A percentile compares a stretch with the other conserved stretches of the same genome.
Evolutionary conservation across 1,284 basidiomycete species (phyloP).

Genomic region (Fomitiporia mediterranea): DNA sequence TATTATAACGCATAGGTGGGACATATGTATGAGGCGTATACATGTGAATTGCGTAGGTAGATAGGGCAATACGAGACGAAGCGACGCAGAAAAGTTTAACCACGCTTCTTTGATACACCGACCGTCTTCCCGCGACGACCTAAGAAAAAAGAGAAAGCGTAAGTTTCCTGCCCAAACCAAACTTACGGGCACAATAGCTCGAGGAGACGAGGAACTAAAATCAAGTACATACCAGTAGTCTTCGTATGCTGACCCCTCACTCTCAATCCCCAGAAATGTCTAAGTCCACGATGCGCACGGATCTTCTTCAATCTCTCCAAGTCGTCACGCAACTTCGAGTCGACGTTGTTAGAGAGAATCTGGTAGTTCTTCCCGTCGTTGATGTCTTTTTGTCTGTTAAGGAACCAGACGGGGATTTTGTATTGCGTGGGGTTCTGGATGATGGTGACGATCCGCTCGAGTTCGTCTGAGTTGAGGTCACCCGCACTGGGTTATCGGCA

Average conservation of each 20-base stretch:
- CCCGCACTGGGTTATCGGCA: slow-evolving; percentile 74
- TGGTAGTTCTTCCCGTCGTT: slow-evolving; percentile 97
- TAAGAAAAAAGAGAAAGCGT: slow-evolving; percentile 27
- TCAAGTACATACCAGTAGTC: slow-evolving; percentile 76
- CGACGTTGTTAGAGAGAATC: slow-evolving; percentile 95
- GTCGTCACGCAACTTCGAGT: slow-evolving; percentile 98
- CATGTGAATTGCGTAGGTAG: background rate
- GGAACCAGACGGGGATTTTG: slow-evolving; percentile 99
- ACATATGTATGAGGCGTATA: slow-evolving; percentile 9
- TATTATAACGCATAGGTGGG: slow-evolving; percentile 8
- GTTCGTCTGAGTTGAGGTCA: slow-evolving; percentile 94
- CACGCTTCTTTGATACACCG: slow-evolving; percentile 90
- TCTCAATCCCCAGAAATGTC: slow-evolving; percentile 96
- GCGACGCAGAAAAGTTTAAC: slow-evolving; percentile 41
- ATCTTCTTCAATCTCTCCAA: slow-evolving; percentile 99
- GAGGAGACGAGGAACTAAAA: background rate
- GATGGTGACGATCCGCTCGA: slow-evolving; percentile 98
- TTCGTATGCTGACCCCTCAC: slow-evolving; percentile 99
- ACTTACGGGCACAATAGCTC: background rate
- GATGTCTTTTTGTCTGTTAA: slow-evolving; percentile 99
- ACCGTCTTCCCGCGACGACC: slow-evolving; percentile 89
- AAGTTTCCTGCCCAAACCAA: background rate
- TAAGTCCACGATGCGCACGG: slow-evolving; percentile 94
- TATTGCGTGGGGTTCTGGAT: slow-evolving; percentile 99
- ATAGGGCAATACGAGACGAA: slow-evolving; percentile 1